Evolutionary conservation across 495 filamentous ascomycete genomes (phyloP).

Genomic region (Delitschia confertaspora): DNA sequence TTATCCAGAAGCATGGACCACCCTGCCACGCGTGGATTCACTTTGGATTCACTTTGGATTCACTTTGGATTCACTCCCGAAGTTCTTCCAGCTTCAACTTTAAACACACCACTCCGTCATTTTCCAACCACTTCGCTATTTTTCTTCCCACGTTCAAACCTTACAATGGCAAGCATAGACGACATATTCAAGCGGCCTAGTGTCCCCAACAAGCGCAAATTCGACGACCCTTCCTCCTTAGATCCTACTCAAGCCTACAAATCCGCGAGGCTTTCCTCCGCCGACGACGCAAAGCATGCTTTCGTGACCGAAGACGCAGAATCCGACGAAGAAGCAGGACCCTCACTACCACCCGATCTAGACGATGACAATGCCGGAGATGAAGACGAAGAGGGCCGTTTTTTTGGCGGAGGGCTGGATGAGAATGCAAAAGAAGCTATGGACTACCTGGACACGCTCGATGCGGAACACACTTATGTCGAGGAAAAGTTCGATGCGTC

Average conservation of each 20-base stretch:
- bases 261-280: conserved; percentile 60
- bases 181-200: conserved; percentile 37
- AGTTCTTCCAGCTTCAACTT: neutral
- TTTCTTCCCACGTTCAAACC: too few species aligned
- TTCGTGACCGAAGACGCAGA: conserved; percentile 52
- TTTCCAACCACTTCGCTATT: too few species aligned
- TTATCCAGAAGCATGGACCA: too few species aligned
- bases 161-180: conserved; percentile 37
- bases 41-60: too few species aligned
- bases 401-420: conserved; percentile 88
- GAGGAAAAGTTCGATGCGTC: conserved; percentile 71
- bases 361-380: conserved; percentile 50
- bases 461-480: conserved; percentile 46
- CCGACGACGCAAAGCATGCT: conserved; percentile 51
- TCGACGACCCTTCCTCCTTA: conserved; percentile 27
- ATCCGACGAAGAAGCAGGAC: conserved; percentile 56
- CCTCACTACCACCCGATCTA: conserved; percentile 52
- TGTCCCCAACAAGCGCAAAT: conserved; percentile 35
- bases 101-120: neutral
- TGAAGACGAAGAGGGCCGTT: conserved; percentile 87
- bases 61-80: too few species aligned
- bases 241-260: conserved; percentile 60
- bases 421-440: conserved; percentile 74
- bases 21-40: too few species aligned
- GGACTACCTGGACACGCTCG: conserved; percentile 72